Evolutionary conservation across 441 rosid species (phyloP), one percentile per base, ranked within the genome.

Genomic region (Geranium incanum): DNA sequence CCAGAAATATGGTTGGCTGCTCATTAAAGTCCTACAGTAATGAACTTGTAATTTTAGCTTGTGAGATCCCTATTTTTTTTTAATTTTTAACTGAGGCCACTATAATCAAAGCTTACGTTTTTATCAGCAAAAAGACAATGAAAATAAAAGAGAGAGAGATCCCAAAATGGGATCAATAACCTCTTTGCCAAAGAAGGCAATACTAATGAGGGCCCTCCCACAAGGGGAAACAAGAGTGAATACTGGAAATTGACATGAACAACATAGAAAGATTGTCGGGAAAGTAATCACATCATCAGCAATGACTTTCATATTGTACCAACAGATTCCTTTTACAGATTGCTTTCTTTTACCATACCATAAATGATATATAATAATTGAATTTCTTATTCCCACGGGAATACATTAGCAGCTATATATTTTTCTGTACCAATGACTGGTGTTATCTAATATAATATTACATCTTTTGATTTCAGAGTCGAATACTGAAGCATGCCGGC

Each of bases 401-500:
- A 28, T 28, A 5, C 15, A 5, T n/a, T 1, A 15, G 18, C 18
- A 15, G 4, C 16, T 18, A 57, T 15, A 15, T 18, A 18, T 16
- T 63, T 55, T 63, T 63, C 16, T 13, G 15, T 9, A 63, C 38
- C 11, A 5, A 21, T 63, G 16, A 13, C 67, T 63, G 67, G 67
- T 63, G 67, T 13, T 63, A 23, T 63, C 33, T 59, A 59, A 59
- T 59, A 18, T 18, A 59, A 16, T 59, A 6, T 18, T 9, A 4
- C 64, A 6, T 16, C 36, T 67, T 68, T 60, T 78, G 68, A 75
- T 75, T 68, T 72, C 93, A 96, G 98, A 89, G 98, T 83, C 93
- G 96, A 78, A 96, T 96, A 76, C 70, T 93, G 91, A 96, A 96
- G 93, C 99, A 93, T 81, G 98, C 93, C 50, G 99, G 98, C 74